These are phyloP conservation scores for Yamadazyma sp. DNA, from an alignment of 1,139 yeast species.

Conservation along the genomic window DNA sequence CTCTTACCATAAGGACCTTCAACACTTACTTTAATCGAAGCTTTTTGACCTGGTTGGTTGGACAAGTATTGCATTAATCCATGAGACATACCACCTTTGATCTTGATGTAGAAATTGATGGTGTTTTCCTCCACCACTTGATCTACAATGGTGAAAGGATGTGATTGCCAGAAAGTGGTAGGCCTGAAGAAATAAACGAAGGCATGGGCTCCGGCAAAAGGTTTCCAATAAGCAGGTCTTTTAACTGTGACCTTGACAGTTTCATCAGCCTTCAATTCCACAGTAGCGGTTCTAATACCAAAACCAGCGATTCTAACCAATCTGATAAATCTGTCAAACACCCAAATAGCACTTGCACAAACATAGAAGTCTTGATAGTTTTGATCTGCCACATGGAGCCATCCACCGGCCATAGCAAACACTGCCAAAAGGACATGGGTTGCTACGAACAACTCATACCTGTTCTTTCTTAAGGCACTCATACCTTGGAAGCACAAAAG, in stretches of 20 bases:
- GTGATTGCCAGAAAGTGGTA: constrained; percentile 55
- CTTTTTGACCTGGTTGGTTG: constrained; percentile 45
- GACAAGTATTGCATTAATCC: constrained; percentile 44
- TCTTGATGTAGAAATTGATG: constrained; percentile 38
- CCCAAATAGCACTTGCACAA: constrained; percentile 65
- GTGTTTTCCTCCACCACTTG: constrained; percentile 28
- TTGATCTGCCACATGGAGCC: constrained; percentile 52
- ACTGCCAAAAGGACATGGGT: constrained; percentile 60
- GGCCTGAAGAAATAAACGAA: constrained; percentile 40
- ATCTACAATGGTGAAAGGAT: constrained; percentile 54
- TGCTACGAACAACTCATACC: constrained; percentile 64
- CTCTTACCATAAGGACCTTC: constrained; percentile 47
- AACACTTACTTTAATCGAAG: constrained; percentile 31
- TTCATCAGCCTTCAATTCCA: constrained; percentile 48
- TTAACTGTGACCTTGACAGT: constrained; percentile 39
- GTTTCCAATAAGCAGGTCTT: constrained; percentile 38
- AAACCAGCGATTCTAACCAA: constrained; percentile 46
- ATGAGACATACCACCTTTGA: constrained; percentile 45
- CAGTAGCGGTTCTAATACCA: constrained; percentile 51
- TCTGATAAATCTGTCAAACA: constrained; percentile 56
- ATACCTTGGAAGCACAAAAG: constrained; percentile 48
- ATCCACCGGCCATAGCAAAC: constrained; percentile 56
- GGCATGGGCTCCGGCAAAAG: constrained; percentile 42
- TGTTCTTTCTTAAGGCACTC: constrained; percentile 50
- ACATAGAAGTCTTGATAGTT: constrained; percentile 48